Evolutionary conservation across 106 monocot species (phyloP), one percentile per base, ranked within the genome.

Genomic region (Narthecium ossifragum): DNA sequence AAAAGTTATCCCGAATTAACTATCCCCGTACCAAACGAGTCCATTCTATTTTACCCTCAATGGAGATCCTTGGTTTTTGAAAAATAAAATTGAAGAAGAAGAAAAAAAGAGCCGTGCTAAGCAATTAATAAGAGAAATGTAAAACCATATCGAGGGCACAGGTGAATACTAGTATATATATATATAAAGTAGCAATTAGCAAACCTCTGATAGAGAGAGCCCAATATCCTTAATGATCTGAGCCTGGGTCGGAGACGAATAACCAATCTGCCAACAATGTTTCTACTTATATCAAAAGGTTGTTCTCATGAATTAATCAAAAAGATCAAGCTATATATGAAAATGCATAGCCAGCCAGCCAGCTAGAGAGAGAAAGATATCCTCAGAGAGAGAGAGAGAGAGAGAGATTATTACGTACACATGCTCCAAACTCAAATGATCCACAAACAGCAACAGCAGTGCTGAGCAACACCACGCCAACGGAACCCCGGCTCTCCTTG

Each of bases 381-480:
- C 5, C 33, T 17, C 5, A 49, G 24, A 21, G 33, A 28, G n/a
- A 27, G n/a, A 1, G 24, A 22, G 31, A 29, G 2, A 45, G 15
- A 51, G 8, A 38, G 5, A 62, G 39, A 30, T n/a, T n/a, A n/a
- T n/a, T n/a, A 8, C 61, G 25, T 59, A 76, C 76, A 58, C 69
- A 76, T 18, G 67, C 31, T 27, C 80, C 80, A 51, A 71, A 80
- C 55, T 57, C 71, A 23, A 80, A 80, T 8, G 80, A 75, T 17
- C 80, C 80, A 34, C 55, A 61, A 22, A 71, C 75, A 5, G 75
- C 70, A 6, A 80, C 75, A 9, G 51, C 46, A 22, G 80, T 75
- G 67, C 75, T 58, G 8, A 75, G 48, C 38, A 75, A 50, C 22
- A 67, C 75, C 70, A 71, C 58, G 59, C 55, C 65, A 33, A 75